A percentile compares a stretch with the other conserved stretches of the same genome.
These are phyloP conservation scores for Umbilicus rupestris DNA, from an alignment of 164 flowering plant species.

Conservation along the genomic window DNA sequence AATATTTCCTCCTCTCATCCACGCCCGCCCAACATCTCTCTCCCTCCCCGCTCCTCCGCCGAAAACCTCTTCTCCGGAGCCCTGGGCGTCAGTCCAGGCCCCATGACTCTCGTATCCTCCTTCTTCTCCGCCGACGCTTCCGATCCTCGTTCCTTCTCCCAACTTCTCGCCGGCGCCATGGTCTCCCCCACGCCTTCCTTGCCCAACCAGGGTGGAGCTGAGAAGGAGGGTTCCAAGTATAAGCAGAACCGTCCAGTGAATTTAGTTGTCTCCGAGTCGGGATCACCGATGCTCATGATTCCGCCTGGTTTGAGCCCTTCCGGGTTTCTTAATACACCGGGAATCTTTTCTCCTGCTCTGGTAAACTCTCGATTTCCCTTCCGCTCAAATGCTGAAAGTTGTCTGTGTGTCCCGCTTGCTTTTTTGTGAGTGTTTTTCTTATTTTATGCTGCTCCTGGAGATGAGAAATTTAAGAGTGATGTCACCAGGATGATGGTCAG, in stretches of 20 bases:
- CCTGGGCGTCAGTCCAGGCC: conserved; percentile 64
- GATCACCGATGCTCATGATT: conserved; percentile 42
- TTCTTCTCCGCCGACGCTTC: conserved; percentile 29
- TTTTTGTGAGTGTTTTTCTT: too few relatives aligned
- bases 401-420: too few relatives aligned
- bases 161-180: conserved; percentile 93
- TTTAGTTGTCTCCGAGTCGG: conserved; percentile 31
- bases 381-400: too few relatives aligned
- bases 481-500: too few relatives aligned
- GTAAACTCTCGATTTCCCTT: conserved; percentile 13
- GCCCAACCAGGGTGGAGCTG: background rate
- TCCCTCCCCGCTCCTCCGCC: conserved; percentile 31
- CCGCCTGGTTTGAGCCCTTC: conserved; percentile 84
- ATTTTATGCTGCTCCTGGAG: too few relatives aligned
- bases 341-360: conserved; percentile 57
- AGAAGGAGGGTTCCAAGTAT: conserved; percentile 12
- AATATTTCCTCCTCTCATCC: background rate
- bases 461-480: too few relatives aligned
- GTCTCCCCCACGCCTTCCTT: conserved; percentile 23
- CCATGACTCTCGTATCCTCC: conserved; percentile 75
- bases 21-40: conserved; percentile 39
- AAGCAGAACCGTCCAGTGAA: conserved; percentile 52
- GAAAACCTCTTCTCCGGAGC: conserved; percentile 31
- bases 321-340: conserved; percentile 70
- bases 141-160: conserved; percentile 57